Percentiles rank a stretch among this genome's conserved stretches.
Conservation (phyloP, 805 yeast species). For the Yamadazyma akitaensis region DNA sequence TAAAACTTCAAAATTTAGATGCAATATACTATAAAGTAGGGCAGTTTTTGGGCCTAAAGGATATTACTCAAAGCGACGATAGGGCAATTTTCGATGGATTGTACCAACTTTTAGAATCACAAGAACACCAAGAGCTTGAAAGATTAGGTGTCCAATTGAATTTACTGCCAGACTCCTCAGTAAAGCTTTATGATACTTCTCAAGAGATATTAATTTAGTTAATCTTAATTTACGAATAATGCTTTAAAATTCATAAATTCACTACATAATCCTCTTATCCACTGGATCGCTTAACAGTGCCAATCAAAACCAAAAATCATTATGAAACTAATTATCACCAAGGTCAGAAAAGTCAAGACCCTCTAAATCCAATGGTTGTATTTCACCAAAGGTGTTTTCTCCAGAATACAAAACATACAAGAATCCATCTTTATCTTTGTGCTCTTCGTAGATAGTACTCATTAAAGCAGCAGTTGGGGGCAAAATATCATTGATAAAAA, state of each 20-base stretch:
- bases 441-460: constrained; percentile 93
- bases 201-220: not conserved
- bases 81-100: constrained; percentile 5
- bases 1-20: constrained; percentile 4
- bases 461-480: constrained; percentile 98
- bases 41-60: not conserved
- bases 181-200: constrained; percentile 2
- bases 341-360: constrained; percentile 9
- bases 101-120: constrained; percentile 2
- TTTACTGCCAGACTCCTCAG: constrained; percentile 7
- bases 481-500: constrained; percentile 92
- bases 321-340: not conserved
- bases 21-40: constrained; percentile 5
- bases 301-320: not conserved
- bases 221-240: not conserved
- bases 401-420: constrained; percentile 94
- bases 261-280: constrained; percentile 2
- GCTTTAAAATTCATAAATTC: not conserved
- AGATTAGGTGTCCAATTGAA: constrained; percentile 3
- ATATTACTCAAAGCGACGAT: constrained; percentile 1
- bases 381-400: constrained; percentile 87
- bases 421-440: constrained; percentile 97
- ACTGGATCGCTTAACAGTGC: not conserved
- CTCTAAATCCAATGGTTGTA: constrained; percentile 10
- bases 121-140: constrained; percentile 1